Base-by-base conservation (phyloP, 495 filamentous ascomycete species). In the Penicilliopsis zonata region DNA sequence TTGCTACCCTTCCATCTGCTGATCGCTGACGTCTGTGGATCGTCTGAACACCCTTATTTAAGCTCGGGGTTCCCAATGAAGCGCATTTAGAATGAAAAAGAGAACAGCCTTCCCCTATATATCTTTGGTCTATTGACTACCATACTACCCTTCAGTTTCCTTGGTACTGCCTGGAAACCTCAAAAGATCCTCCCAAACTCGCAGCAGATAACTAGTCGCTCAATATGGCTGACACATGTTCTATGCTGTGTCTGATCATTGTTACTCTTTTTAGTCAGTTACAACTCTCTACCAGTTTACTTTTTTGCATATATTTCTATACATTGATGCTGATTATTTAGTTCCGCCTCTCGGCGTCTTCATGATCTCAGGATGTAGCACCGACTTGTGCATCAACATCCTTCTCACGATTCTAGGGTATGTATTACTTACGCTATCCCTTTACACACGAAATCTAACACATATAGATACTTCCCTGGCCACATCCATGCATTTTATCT, bases 401-500 rank as follows among this genome's bases (percentile, higher is more conserved):
- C 49, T 63, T 19, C 57, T 80, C 15, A 79, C 75, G 0, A 46
- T 70, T 33, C 60, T 80, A 3, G 76, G 72, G 65, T 78, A 53
- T 46, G 67, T 52, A 5, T 15, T 17, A 9, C 9, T 21, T 2
- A 12, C n/a, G n/a, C 9, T 21, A 6, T 33, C 33, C n/a, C 13
- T 24, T 17, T 41, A 9, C 13, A 9, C 4, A 13, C 15, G 19
- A 13, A 15, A 9, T 12, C 17, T 20, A 31, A 6, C 9, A 13
- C 8, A 21, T 18, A 31, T 35, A 84, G 81, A 2, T 81, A 77
- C 43, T 51, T 90, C 34, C 85, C 84, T 1, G 82, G 82, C 5
- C 77, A 88, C 41, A 70, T 94, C 16, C 88, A 94, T 49, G 88
- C 84, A 5, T 93, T 92, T 60, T 96, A 95, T 48, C 43, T 94